phyloP scores from a whole-genome alignment of 352 stramenopile genomes.

The Phytophthora capsici region DNA sequence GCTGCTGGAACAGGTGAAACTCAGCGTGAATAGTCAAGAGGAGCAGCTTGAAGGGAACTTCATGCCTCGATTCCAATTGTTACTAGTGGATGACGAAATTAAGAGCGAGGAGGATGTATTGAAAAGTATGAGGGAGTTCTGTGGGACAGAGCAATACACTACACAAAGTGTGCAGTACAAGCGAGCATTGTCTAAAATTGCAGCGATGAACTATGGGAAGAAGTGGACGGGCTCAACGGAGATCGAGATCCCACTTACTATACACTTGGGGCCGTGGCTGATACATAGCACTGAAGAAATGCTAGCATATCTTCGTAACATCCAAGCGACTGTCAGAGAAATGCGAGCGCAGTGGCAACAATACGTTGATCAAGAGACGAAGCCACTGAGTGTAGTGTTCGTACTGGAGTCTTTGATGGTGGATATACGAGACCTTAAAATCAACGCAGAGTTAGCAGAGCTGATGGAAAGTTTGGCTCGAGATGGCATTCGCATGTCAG shows the following conservation, averaged over 20 bases:
- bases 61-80: constrained; percentile 26
- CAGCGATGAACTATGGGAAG: constrained; percentile 12
- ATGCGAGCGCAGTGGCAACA: constrained; percentile 23
- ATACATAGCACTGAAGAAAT: constrained; percentile 12
- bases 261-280: constrained; percentile 33
- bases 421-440: constrained; percentile 20
- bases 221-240: constrained; percentile 24
- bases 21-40: constrained; percentile 20
- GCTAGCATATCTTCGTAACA: constrained; percentile 20
- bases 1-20: constrained; percentile 15
- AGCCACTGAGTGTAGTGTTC: constrained; percentile 25
- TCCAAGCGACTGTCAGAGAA: constrained; percentile 20
- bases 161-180: constrained; percentile 22
- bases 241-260: constrained; percentile 34
- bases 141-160: constrained; percentile 25
- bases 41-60: constrained; percentile 23
- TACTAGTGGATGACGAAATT: not conserved
- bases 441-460: constrained; percentile 24
- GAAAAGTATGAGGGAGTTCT: constrained; percentile 22
- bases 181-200: constrained; percentile 22
- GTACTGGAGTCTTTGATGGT: constrained; percentile 28
- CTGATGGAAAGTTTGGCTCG: constrained; percentile 18
- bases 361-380: not conserved
- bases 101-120: constrained; percentile 19
- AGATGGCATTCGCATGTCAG: constrained; percentile 29